Base-by-base conservation (phyloP, 1,284 basidiomycete genomes). In the Pulchroboletus neoregius region DNA sequence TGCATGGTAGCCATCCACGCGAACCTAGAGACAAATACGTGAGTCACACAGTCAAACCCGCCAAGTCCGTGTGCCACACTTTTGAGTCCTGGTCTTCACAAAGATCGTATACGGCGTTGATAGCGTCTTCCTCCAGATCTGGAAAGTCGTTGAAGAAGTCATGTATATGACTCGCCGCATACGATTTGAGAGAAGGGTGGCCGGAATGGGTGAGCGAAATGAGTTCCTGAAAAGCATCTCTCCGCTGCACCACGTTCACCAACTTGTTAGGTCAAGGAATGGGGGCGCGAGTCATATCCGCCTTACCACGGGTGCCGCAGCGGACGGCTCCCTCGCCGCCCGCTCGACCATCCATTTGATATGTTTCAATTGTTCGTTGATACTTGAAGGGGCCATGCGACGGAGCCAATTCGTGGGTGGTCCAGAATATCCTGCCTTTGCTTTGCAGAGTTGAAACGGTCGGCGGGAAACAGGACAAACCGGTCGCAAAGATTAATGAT, bases 81-180 rank as follows among this genome's bases (percentile, higher is more conserved):
- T 69, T 68, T n/a, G 73, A 58, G 40, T 74, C 73, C 39, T 75
- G 75, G 67, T 87, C 84, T 62, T 87, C 84, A 58, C 84, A 87
- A 1, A 87, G 66, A 63, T 87, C 84, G 56, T 87, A 87, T 18
- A 87, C 74, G 16, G 82, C 79, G 54, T 87, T 82, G 57, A 87
- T 84, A 5, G 81, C 81, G 23, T 77, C 77, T 55, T 87, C 85
- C 61, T 85, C 82, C 13, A 83, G 67, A 37, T 84, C 82, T 1
- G 79, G 76, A 56, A 84, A 84, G 61, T 82, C 76, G 53, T 68
- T 74, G 66, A 86, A 79, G 58, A 81, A 80, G 36, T 67, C 56
- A 40, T 71, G 74, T 49, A 87, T 75, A 46, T 79, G 75, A 22
- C 68, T 66, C 0, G 84, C 83, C 1, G 80, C 81, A 18, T 80